phyloP scores from a whole-genome alignment of 352 stramenopile genomes.

The Globisporangium cylindrosporum region DNA sequence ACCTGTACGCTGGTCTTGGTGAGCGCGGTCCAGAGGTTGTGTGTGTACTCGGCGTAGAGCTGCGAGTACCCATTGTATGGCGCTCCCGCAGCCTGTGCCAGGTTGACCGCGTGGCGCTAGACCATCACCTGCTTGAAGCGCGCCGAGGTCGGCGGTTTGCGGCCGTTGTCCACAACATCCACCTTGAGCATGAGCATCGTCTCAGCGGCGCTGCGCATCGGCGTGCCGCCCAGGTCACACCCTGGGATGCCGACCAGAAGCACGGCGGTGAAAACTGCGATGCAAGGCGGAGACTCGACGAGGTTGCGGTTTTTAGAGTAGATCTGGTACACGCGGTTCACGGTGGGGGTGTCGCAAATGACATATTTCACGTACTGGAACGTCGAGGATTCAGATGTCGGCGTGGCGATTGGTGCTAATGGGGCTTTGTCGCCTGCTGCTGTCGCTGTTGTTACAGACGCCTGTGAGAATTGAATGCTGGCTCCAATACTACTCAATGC shows the following conservation, averaged over 20 bases:
- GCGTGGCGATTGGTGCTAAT: not conserved
- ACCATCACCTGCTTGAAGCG: conserved; percentile 48
- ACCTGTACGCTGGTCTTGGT: conserved; percentile 36
- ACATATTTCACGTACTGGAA: not conserved
- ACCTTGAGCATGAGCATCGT: conserved; percentile 59
- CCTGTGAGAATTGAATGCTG: too few species aligned
- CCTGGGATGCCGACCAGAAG: conserved; percentile 41
- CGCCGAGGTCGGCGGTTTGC: conserved; percentile 27
- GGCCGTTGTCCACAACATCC: conserved; percentile 24
- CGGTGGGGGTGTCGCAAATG: not conserved
- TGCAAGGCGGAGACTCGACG: conserved; percentile 38
- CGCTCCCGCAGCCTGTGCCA: conserved; percentile 33
- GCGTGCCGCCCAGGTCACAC: conserved; percentile 47
- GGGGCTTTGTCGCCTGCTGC: not conserved
- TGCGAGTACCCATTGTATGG: conserved; percentile 45
- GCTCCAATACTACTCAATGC: too few species aligned
- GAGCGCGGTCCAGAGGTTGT: conserved; percentile 30
- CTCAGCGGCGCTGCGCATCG: conserved; percentile 41
- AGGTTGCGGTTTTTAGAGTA: conserved; percentile 57
- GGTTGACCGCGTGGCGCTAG: conserved; percentile 48
- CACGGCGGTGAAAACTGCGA: conserved; percentile 49
- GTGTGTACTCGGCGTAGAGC: conserved; percentile 37
- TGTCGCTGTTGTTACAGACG: too few species aligned
- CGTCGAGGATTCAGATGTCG: not conserved
- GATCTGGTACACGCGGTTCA: conserved; percentile 42